These are phyloP conservation scores for Huiozyma naganishii DNA, from an alignment of 805 yeast genomes.

Conservation along the genomic window DNA sequence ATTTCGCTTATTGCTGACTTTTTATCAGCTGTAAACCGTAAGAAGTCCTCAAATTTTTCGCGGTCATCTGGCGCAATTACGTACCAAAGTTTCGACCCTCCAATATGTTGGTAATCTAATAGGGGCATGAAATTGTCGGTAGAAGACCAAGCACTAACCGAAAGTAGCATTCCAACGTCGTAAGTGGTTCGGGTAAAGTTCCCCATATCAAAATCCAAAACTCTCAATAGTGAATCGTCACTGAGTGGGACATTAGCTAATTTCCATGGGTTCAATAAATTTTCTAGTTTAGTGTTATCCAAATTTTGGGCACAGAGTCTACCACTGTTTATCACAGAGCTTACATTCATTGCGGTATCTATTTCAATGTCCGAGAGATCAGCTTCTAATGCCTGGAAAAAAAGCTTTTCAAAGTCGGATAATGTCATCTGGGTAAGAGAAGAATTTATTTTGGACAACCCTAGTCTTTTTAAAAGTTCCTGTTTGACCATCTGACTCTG, in stretches of 20 bases:
- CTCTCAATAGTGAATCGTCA: conserved; percentile 40
- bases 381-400: conserved; percentile 32
- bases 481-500: conserved; percentile 37
- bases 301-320: conserved; percentile 23
- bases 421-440: conserved; percentile 8
- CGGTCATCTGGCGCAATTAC: conserved; percentile 48
- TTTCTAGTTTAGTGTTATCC: conserved; percentile 10
- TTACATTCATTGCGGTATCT: conserved; percentile 28
- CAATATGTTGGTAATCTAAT: conserved; percentile 44
- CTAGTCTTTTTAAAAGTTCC: conserved; percentile 10
- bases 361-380: conserved; percentile 25
- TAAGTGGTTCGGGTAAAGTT: conserved; percentile 34
- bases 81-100: conserved; percentile 49
- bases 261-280: conserved; percentile 40
- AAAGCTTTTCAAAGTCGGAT: conserved; percentile 32
- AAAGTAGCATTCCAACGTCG: conserved; percentile 42
- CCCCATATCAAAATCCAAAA: conserved; percentile 34
- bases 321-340: conserved; percentile 32
- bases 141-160: conserved; percentile 45
- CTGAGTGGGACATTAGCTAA: conserved; percentile 42
- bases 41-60: conserved; percentile 36
- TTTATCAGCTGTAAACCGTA: neutral
- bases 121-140: conserved; percentile 52
- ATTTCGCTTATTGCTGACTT: neutral
- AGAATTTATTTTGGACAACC: conserved; percentile 13